Conservation (phyloP, 1,284 basidiomycete species). For the Ceratobasidium sp. region DNA sequence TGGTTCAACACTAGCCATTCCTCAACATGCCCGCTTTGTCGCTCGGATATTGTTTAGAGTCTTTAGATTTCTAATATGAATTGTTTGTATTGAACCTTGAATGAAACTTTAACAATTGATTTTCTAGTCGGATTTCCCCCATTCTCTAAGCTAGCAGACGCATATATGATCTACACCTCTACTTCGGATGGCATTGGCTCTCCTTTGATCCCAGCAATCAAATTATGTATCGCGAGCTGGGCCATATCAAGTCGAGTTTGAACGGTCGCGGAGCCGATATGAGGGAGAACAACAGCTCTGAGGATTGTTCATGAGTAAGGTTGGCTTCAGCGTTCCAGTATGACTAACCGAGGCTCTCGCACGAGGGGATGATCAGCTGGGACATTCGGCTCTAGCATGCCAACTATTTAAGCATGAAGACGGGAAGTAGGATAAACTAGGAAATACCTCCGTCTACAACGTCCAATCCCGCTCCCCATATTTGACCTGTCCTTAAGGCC, state of each 20-base stretch:
- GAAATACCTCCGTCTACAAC: constrained; percentile 77
- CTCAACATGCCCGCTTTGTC: constrained; percentile 90
- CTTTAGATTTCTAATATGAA: neutral
- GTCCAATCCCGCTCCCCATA: constrained; percentile 93
- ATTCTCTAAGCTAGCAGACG: neutral
- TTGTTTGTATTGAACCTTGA: neutral
- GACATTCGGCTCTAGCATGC: constrained; percentile 76
- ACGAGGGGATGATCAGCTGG: constrained; percentile 80
- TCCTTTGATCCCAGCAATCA: constrained; percentile 62
- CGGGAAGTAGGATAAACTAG: neutral
- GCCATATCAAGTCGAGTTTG: constrained; percentile 90
- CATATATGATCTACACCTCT: constrained; percentile 2
- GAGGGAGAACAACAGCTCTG: constrained; percentile 85
- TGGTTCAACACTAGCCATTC: constrained; percentile 94
- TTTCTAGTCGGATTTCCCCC: no score
- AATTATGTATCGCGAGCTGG: constrained; percentile 71
- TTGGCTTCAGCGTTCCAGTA: neutral
- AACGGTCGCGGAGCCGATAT: constrained; percentile 88
- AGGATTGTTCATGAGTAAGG: constrained; percentile 20
- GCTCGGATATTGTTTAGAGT: constrained; percentile 68
- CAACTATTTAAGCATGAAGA: neutral
- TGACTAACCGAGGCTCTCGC: constrained; percentile 71
- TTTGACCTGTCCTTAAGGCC: constrained; percentile 78
- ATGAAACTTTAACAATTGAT: no score
- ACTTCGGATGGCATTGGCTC: constrained; percentile 44